Conservation (phyloP, 371 early-diverging fungal species). For the Mortierella polycephala region DNA sequence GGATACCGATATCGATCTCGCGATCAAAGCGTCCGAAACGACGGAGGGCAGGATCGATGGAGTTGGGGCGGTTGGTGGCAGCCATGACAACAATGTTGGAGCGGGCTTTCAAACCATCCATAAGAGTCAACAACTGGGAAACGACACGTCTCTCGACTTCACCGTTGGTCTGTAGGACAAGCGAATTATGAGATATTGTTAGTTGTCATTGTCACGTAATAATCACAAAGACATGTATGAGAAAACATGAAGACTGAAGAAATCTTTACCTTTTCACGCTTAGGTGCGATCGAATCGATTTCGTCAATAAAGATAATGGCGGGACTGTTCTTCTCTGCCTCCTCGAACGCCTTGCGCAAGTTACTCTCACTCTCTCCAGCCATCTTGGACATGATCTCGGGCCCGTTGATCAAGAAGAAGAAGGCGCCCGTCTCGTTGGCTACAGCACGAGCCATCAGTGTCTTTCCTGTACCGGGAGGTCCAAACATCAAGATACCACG, state of each 20-base stretch:
- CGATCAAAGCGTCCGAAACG: constrained; percentile 99
- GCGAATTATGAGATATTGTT: not conserved
- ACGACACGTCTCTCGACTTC: constrained; percentile 99
- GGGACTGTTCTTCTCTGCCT: constrained; percentile 99
- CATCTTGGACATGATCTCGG: constrained; percentile 99
- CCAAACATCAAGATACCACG: constrained; percentile 98
- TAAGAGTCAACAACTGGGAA: constrained; percentile 98
- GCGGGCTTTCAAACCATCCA: constrained; percentile 99
- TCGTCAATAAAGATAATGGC: constrained; percentile 99
- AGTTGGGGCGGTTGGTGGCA: constrained; percentile 99
- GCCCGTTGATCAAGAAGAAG: constrained; percentile 98
- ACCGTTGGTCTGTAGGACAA: constrained; percentile 87
- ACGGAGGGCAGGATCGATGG: constrained; percentile 99
- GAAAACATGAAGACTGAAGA: not conserved
- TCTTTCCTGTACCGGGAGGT: constrained; percentile 98
- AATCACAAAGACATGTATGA: not conserved
- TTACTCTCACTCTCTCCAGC: constrained; percentile 99
- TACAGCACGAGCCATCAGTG: constrained; percentile 83
- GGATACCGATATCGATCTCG: constrained; percentile 99
- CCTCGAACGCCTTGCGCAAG: constrained; percentile 98
- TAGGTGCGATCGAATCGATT: constrained; percentile 98
- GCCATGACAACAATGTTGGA: constrained; percentile 98
- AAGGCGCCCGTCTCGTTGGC: constrained; percentile 83
- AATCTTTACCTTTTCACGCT: constrained; percentile 93
- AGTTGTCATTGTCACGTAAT: not conserved